Evolutionary conservation across 139 green algal species (phyloP).

Genomic region (Asterochloris sp.): DNA sequence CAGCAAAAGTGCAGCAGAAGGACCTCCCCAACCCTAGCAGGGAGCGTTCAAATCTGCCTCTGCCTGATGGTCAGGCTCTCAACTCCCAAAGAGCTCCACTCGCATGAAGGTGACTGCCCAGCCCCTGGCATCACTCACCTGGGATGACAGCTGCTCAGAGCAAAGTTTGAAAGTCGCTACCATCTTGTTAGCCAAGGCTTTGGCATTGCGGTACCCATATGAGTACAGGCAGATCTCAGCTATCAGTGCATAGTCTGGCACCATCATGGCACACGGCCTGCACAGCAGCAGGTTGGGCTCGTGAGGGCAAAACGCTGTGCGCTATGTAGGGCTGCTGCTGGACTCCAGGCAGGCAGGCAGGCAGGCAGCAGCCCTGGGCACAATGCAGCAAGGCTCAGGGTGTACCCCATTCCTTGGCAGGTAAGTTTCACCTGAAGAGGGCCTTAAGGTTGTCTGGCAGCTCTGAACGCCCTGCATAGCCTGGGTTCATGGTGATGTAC

Average conservation of each 20-base stretch:
- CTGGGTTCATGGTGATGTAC: conserved; percentile 93
- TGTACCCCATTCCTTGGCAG: too few relatives aligned
- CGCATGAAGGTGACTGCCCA: background rate
- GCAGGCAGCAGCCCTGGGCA: background rate
- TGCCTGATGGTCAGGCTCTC: background rate
- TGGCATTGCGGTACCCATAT: conserved; percentile 46
- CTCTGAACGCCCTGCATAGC: conserved; percentile 84
- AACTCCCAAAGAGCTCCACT: background rate
- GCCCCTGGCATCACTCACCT: conserved; percentile 14
- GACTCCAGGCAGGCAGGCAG: background rate
- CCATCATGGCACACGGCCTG: conserved; percentile 78
- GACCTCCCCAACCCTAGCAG: too few relatives aligned
- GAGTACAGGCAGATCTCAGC: conserved; percentile 76
- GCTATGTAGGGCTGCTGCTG: background rate
- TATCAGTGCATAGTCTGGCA: conserved; percentile 81
- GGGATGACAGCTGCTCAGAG: conserved; percentile 77
- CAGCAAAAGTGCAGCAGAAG: too few relatives aligned
- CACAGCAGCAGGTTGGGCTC: background rate
- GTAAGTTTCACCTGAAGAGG: conserved; percentile 64
- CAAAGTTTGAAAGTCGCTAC: conserved; percentile 82
- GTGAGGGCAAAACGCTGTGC: background rate
- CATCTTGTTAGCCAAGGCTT: conserved; percentile 74
- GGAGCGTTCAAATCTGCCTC: too few relatives aligned
- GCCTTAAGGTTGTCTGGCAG: conserved; percentile 85
- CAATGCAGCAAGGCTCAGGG: background rate